These are phyloP conservation scores for Cordyceps cicadae DNA, from an alignment of 2,329 filamentous ascomycete species.

Conservation along the genomic window DNA sequence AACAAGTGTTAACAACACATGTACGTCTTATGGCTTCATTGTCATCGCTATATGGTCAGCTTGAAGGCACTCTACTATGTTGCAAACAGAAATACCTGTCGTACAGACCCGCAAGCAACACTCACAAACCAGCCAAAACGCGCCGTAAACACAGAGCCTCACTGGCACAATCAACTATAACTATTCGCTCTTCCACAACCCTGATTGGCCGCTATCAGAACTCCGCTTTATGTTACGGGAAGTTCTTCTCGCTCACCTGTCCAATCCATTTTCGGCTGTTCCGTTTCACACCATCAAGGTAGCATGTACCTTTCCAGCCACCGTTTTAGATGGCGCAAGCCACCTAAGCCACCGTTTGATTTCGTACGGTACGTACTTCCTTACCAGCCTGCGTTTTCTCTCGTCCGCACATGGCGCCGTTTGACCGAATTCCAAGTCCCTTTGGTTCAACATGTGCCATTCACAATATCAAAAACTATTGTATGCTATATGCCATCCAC, in stretches of 20 bases:
- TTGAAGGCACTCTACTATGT: too few species aligned
- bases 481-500: not conserved
- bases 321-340: conserved; percentile 6
- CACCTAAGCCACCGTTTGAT: not conserved
- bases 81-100: too few species aligned
- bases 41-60: not conserved
- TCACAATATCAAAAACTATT: not conserved
- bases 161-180: not conserved
- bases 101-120: too few species aligned
- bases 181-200: not conserved
- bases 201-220: not conserved
- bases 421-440: not conserved
- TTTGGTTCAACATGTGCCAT: not conserved
- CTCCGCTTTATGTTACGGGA: not conserved
- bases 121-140: not conserved
- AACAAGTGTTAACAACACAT: not conserved
- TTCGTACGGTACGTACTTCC: not conserved
- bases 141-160: not conserved
- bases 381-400: too few species aligned
- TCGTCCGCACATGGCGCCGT: not conserved
- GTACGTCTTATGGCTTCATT: not conserved
- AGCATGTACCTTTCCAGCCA: not conserved
- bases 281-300: not conserved
- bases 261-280: conserved; percentile 9
- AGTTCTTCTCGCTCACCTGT: not conserved